These are phyloP conservation scores for Coemansia sp. DNA, from an alignment of 192 early-diverging fungal species.

Conservation along the genomic window DNA sequence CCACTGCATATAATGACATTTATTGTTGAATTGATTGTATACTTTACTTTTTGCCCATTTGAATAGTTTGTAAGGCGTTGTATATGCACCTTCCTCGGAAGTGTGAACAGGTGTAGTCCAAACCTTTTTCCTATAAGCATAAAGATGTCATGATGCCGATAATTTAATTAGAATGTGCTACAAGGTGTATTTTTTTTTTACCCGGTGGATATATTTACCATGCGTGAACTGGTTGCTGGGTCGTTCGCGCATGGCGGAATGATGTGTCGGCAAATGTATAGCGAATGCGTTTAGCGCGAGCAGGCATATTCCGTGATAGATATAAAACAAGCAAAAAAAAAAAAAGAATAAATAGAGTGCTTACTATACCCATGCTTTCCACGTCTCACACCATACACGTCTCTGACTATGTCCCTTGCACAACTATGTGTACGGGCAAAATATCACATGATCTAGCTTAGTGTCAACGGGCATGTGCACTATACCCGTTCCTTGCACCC, in stretches of 20 bases:
- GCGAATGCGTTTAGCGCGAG: slow-evolving; percentile 44
- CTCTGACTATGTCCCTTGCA: not conserved
- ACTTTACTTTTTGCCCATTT: slow-evolving; percentile 50
- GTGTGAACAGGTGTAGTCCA: slow-evolving; percentile 27
- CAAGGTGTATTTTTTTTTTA: not conserved
- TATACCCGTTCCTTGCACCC: too few species aligned
- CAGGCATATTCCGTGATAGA: slow-evolving; percentile 21
- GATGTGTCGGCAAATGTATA: slow-evolving; percentile 37
- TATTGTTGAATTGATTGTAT: not conserved
- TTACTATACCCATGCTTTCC: not conserved
- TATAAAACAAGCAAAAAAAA: not conserved
- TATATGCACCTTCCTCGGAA: slow-evolving; percentile 10
- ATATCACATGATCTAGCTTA: not conserved
- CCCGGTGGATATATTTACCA: slow-evolving; percentile 22
- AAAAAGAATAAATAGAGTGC: too few species aligned
- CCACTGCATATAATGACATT: not conserved
- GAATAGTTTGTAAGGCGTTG: slow-evolving; percentile 27
- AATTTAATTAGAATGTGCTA: slow-evolving; percentile 7
- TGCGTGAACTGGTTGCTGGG: slow-evolving; percentile 40
- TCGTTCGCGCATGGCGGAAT: slow-evolving; percentile 23
- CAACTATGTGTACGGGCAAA: not conserved
- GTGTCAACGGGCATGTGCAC: not conserved
- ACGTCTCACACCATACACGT: not conserved
- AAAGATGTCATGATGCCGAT: not conserved
- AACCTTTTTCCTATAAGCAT: slow-evolving; percentile 22